Evolutionary conservation across 768 basidiomycete genomes (phyloP), one percentile per base, ranked within the genome.

Genomic region (Paxillus involutus): DNA sequence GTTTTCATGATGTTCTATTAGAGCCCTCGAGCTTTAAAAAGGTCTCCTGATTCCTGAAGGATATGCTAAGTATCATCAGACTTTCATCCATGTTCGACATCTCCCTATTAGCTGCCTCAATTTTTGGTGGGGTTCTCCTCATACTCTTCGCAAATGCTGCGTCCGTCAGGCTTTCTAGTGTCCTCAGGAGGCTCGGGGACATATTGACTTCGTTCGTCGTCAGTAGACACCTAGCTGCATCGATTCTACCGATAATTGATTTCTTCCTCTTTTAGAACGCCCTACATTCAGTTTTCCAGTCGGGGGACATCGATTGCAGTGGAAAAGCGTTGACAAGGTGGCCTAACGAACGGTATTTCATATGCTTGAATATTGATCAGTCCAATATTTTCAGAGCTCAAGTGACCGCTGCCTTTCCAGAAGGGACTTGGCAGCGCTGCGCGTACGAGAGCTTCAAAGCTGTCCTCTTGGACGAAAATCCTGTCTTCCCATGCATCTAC

Each of bases 401-500:
- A 49, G 59, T 63, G 1, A 30, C 39, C 19, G 42, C 50, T 4
- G 37, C 49, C 26, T 60, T 60, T 30, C 41, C 50, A 0, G 45
- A 55, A 36, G 62, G 59, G 16, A 57, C 58, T 24, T 63, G 62
- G 62, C 59, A 63, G 35, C 55, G 49, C 24, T 49, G 53, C 4
- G 55, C 50, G 5, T 63, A 63, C 26, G 59, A 63, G 29, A 58
- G 60, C 42, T 63, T 52, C 40, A 63, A 49, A n/a, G 56, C 30
- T 13, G 62, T 63, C 21, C 56, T 63, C 17, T 58, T 63, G 30
- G 62, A 63, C 24, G 55, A 63, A 35, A 59, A 63, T 8, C 17
- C 63, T 11, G 29, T 63, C 14, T 63, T 63, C 42, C 59, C 62
- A 9, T 63, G 62, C 55, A 36, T 63, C 29, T 63, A 63, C 4